A percentile compares a stretch with the other conserved stretches of the same genome.
Evolutionary conservation across 148 eudicot species (phyloP).

Genomic region (Vaccinium darrowii): DNA sequence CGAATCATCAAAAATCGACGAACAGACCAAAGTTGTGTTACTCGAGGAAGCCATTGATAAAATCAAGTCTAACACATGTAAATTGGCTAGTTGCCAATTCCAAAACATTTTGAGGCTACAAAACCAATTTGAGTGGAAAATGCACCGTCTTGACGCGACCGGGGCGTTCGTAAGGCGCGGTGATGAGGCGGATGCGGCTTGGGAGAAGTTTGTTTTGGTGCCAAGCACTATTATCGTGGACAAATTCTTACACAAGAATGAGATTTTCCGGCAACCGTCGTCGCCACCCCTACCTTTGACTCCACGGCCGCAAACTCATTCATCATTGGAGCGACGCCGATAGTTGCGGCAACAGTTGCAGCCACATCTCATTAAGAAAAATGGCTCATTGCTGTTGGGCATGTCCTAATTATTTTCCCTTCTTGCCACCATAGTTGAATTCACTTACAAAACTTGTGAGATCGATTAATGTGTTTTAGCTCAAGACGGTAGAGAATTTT

Average conservation of each 20-base stretch:
- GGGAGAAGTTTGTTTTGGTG: constrained; percentile 52
- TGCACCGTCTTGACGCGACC: constrained; percentile 73
- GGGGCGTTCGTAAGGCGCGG: constrained; percentile 50
- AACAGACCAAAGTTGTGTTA: constrained; percentile 30
- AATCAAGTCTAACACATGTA: constrained; percentile 63
- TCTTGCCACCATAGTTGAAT: no score
- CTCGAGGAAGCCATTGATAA: constrained; percentile 51
- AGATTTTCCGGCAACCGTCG: constrained; percentile 19
- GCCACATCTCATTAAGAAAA: background rate
- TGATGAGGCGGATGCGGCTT: constrained; percentile 34
- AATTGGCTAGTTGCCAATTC: constrained; percentile 54
- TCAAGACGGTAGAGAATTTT: no score
- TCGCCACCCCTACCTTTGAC: constrained; percentile 40
- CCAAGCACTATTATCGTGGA: constrained; percentile 49
- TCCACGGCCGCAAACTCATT: constrained; percentile 38
- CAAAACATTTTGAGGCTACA: constrained; percentile 58
- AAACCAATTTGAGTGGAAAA: constrained; percentile 50
- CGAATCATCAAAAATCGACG: constrained; percentile 30
- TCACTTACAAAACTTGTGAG: no score
- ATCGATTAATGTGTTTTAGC: no score
- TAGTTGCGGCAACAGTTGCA: background rate
- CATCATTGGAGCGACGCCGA: background rate
- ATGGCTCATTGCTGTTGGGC: no score
- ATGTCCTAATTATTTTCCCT: no score
- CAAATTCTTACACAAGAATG: constrained; percentile 28